Evolutionary conservation across 345 rosid genomes (phyloP), one percentile per base, ranked within the genome.

Genomic region (Gossypium arboreum): DNA sequence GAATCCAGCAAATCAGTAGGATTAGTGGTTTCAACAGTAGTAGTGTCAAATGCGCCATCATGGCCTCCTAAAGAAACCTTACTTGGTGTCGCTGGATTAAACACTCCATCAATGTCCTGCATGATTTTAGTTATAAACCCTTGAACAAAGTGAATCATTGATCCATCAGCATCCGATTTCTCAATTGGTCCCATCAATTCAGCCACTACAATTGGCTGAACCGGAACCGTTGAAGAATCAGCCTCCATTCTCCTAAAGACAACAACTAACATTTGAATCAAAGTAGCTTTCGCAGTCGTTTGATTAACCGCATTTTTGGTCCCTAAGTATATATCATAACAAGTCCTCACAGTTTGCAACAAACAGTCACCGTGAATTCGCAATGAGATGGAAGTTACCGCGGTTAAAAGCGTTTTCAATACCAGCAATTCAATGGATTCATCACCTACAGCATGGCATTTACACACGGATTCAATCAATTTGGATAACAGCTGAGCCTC

Each of bases 161-260:
- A 64, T 39, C 72, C 65, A 65, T 75, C 77, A 2, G n/a, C 72
- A 41, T 75, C 97, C 0, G 98, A 87, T 84, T 88, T 93, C 81
- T 89, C 98, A 15, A 81, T 72, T 0, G 98, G 99, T 75, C 86
- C 93, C 99, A 95, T 95, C 65, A 95, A 83, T 81, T 95, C 99
- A 11, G 99, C 98, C 20, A 95, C 98, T 2, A 95, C 98, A 77
- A 95, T 95, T 0, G 99, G 99, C 86, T 93, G 99, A 80, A 95
- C 75, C 1, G 99, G 99, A 17, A 91, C 92, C 0, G 98, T 91
- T 0, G 97, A 91, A 0, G 98, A 93, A 83, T 95, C 99, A 0
- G 97, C 99, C 83, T 95, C 99, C 99, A 95, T 95, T 72, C 99
- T 86, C 85, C 99, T 77, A 76, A 95, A 95, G 63, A 95, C 94